These are phyloP conservation scores for Thalassiosira profunda DNA, from an alignment of 108 stramenopile genomes.

Conservation along the genomic window DNA sequence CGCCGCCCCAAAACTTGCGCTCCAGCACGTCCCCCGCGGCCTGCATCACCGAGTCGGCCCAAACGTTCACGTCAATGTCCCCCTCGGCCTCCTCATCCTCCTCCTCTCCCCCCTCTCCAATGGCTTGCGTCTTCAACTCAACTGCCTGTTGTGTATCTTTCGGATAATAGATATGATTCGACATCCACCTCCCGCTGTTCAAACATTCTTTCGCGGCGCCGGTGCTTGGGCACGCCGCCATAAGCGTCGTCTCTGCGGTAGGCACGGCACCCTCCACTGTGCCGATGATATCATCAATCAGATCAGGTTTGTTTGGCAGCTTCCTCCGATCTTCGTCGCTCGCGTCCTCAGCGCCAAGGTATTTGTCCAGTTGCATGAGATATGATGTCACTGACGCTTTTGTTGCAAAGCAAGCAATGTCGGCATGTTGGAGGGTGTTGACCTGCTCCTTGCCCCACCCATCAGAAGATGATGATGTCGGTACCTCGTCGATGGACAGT, in stretches of 20 bases:
- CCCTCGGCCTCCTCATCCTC: constrained; percentile 10
- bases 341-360: neutral
- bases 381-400: constrained; percentile 13
- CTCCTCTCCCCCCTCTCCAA: constrained; percentile 3
- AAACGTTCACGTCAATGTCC: constrained; percentile 17
- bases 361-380: constrained; percentile 11
- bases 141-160: constrained; percentile 30
- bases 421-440: constrained; percentile 3
- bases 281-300: neutral
- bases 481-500: constrained; percentile 11
- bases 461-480: neutral
- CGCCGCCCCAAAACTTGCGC: constrained; percentile 49
- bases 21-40: constrained; percentile 43
- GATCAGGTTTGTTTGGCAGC: constrained; percentile 32
- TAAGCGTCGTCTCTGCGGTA: neutral
- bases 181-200: constrained; percentile 42
- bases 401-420: constrained; percentile 33
- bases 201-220: constrained; percentile 33
- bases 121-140: constrained; percentile 21
- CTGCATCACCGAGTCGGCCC: constrained; percentile 38
- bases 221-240: constrained; percentile 30
- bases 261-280: neutral
- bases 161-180: constrained; percentile 49
- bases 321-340: constrained; percentile 24
- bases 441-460: constrained; percentile 8